These are phyloP conservation scores for Coffea eugenioides DNA, from an alignment of 257 asterid species.

Conservation along the genomic window DNA sequence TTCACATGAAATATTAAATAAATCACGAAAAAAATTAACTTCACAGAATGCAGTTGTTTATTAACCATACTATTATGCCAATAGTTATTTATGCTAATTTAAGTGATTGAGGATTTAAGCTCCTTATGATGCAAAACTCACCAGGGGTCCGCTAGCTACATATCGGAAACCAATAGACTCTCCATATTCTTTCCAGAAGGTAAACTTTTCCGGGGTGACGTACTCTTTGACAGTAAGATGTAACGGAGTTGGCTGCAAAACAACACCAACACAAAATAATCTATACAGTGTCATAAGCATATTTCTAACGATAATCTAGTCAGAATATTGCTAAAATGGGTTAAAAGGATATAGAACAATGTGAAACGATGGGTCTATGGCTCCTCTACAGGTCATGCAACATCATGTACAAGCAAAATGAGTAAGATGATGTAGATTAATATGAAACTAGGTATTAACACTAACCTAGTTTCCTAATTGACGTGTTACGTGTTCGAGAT, in stretches of 20 bases:
- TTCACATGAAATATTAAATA: neutral
- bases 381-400: neutral
- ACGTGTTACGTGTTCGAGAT: neutral
- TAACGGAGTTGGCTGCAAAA: constrained; percentile 90
- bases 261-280: constrained; percentile 8
- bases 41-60: neutral
- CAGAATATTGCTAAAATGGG: neutral
- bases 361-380: no score
- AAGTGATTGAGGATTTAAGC: neutral
- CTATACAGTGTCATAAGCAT: constrained; percentile 7
- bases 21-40: no score
- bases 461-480: neutral
- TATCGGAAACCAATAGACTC: constrained; percentile 94
- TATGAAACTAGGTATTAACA: neutral
- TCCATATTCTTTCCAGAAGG: constrained; percentile 93
- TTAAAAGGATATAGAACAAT: no score
- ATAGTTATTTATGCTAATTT: neutral
- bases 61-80: neutral
- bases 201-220: constrained; percentile 84
- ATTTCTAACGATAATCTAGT: constrained; percentile 5
- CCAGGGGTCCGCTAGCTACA: constrained; percentile 99
- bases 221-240: constrained; percentile 94
- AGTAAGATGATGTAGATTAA: neutral
- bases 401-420: neutral
- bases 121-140: constrained; percentile 21